These are phyloP conservation scores for Lithohypha guttulata DNA, from an alignment of 2,329 filamentous ascomycete species.

Conservation along the genomic window DNA sequence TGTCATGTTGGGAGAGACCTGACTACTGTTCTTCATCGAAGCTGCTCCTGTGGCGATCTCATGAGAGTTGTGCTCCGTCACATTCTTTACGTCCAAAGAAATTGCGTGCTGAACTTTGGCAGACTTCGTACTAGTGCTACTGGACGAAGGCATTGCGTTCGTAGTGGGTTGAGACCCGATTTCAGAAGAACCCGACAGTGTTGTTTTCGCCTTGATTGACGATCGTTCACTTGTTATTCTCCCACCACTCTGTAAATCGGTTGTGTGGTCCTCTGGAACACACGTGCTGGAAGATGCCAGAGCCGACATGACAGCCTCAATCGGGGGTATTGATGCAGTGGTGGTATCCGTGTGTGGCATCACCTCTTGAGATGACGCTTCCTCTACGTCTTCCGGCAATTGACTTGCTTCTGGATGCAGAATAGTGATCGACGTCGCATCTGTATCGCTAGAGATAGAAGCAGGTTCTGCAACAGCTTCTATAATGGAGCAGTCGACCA, in stretches of 20 bases:
- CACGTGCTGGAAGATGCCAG: slow-evolving; percentile 4
- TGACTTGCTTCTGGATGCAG: neutral
- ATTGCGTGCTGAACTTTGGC: too few species aligned
- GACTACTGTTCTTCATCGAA: neutral
- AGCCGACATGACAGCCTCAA: slow-evolving; percentile 8
- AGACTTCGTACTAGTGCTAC: too few species aligned
- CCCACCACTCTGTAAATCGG: too few species aligned
- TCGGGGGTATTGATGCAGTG: neutral
- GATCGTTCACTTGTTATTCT: too few species aligned
- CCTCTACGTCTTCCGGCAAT: neutral
- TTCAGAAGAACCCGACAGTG: too few species aligned
- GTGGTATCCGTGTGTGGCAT: neutral
- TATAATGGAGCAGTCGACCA: slow-evolving; percentile 18
- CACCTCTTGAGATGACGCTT: neutral
- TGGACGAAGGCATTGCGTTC: too few species aligned
- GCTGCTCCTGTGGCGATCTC: neutral
- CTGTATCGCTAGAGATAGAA: neutral
- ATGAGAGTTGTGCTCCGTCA: neutral
- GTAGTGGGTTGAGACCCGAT: too few species aligned
- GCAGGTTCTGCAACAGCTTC: slow-evolving; percentile 27
- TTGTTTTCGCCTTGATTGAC: too few species aligned
- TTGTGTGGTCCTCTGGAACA: neutral
- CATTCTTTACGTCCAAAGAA: too few species aligned
- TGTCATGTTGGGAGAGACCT: neutral
- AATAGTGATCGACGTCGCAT: neutral